These are phyloP conservation scores for Bipolaris sorokiniana DNA, from an alignment of 2,329 filamentous ascomycete genomes.

Conservation along the genomic window DNA sequence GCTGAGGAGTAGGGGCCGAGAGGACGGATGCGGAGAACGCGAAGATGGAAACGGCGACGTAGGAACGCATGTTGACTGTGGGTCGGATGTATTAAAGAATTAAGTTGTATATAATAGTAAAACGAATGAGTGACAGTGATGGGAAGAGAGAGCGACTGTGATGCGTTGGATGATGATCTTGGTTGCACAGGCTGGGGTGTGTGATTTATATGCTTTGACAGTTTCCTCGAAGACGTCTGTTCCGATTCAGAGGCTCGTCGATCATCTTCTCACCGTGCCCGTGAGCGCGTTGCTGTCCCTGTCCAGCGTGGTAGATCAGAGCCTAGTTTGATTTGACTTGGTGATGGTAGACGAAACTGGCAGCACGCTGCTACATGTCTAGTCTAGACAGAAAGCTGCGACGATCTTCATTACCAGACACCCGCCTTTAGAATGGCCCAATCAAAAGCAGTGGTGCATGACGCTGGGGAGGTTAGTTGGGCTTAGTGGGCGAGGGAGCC, in stretches of 20 bases:
- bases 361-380: background rate
- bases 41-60: slow-evolving; percentile 20
- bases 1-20: slow-evolving; percentile 24
- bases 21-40: slow-evolving; percentile 24
- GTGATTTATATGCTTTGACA: slow-evolving; percentile 7
- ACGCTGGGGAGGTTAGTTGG: slow-evolving; percentile 1
- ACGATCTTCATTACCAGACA: slow-evolving; percentile 6
- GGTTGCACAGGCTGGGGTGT: background rate
- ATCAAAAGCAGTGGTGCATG: background rate
- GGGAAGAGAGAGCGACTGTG: slow-evolving; percentile 7
- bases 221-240: background rate
- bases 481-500: background rate
- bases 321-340: background rate
- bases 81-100: background rate
- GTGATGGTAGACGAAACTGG: background rate
- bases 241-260: slow-evolving; percentile 3
- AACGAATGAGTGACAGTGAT: slow-evolving; percentile 5
- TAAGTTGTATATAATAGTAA: background rate
- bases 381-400: background rate
- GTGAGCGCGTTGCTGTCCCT: background rate
- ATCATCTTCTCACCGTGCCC: slow-evolving; percentile 3
- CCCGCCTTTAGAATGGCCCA: background rate
- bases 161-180: slow-evolving; percentile 8
- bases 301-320: background rate
- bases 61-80: slow-evolving; percentile 20